phyloP scores from a whole-genome alignment of 2,329 filamentous ascomycete species.

The Hymenoscyphus scutula region DNA sequence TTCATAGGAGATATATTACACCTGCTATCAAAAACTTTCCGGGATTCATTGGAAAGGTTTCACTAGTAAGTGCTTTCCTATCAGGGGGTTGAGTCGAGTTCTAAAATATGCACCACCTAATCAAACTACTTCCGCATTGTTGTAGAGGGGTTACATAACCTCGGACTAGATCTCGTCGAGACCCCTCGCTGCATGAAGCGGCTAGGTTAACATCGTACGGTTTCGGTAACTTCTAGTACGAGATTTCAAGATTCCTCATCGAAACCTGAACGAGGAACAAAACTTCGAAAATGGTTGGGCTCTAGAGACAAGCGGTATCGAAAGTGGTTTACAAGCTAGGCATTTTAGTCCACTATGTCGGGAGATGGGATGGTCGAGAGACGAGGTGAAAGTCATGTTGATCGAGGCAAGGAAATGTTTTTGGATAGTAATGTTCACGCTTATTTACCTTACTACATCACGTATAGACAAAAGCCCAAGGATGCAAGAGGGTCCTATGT shows the following conservation, averaged over 20 bases:
- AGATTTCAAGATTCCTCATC: conserved; percentile 45
- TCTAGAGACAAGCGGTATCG: conserved; percentile 9
- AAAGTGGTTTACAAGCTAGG: conserved; percentile 17
- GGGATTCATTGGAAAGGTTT: background rate
- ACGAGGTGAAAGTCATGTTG: conserved; percentile 25
- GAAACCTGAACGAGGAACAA: conserved; percentile 48
- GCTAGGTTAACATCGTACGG: conserved; percentile 31
- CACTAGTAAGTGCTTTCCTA: background rate
- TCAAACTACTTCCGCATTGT: conserved; percentile 8
- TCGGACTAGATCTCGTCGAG: conserved; percentile 17
- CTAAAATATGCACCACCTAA: conserved; percentile 41
- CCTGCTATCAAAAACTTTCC: conserved; percentile 6
- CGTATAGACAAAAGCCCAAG: conserved; percentile 12
- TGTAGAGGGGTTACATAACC: conserved; percentile 10
- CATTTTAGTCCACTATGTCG: conserved; percentile 22
- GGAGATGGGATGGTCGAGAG: conserved; percentile 21
- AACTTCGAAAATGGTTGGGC: conserved; percentile 44
- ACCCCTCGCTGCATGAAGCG: conserved; percentile 8
- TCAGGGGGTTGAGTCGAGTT: conserved; percentile 22
- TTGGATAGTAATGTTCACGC: conserved; percentile 23
- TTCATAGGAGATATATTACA: conserved; percentile 40
- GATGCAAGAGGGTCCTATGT: background rate
- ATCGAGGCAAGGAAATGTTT: conserved; percentile 21
- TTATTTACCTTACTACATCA: conserved; percentile 16
- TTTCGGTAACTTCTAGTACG: conserved; percentile 42